phyloP scores from a whole-genome alignment of 1,284 basidiomycete species.

The Erythrobasidium hasegawianum region DNA sequence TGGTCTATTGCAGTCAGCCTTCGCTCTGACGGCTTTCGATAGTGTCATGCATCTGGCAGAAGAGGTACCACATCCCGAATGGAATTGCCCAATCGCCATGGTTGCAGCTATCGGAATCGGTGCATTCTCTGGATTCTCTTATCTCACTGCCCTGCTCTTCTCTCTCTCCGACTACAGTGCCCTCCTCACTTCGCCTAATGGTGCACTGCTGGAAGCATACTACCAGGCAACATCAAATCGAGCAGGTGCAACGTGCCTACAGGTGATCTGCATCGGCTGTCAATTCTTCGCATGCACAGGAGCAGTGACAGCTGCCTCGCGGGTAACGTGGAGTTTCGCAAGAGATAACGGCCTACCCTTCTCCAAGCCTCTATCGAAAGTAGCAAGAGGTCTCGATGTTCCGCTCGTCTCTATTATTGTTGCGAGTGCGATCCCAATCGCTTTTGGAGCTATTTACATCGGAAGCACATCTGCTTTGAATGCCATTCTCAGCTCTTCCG shows the following conservation, averaged over 20 bases:
- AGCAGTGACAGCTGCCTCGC: constrained; percentile 62
- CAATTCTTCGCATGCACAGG: constrained; percentile 44
- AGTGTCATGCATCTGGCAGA: constrained; percentile 50
- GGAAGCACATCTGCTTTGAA: constrained; percentile 56
- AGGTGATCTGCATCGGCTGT: constrained; percentile 23
- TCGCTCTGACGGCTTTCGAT: constrained; percentile 51
- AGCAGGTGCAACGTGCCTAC: constrained; percentile 54
- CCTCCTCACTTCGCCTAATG: constrained; percentile 58
- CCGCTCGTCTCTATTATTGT: constrained; percentile 57
- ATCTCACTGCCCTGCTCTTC: constrained; percentile 66
- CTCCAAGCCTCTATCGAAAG: constrained; percentile 55
- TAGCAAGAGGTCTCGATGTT: constrained; percentile 56
- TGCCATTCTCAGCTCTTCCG: constrained; percentile 49
- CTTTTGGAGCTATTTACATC: constrained; percentile 53
- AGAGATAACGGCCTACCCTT: constrained; percentile 62
- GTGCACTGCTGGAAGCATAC: constrained; percentile 63
- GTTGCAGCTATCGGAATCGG: constrained; percentile 63
- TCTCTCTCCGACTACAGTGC: constrained; percentile 59
- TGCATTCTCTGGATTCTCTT: constrained; percentile 57
- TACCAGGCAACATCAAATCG: constrained; percentile 61
- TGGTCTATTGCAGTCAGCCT: constrained; percentile 51
- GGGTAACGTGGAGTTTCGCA: constrained; percentile 67
- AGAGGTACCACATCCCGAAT: constrained; percentile 43
- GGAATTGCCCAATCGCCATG: constrained; percentile 51
- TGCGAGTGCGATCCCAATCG: constrained; percentile 54